Conservation (phyloP, 352 stramenopile species). For the Pythium insidiosum region DNA sequence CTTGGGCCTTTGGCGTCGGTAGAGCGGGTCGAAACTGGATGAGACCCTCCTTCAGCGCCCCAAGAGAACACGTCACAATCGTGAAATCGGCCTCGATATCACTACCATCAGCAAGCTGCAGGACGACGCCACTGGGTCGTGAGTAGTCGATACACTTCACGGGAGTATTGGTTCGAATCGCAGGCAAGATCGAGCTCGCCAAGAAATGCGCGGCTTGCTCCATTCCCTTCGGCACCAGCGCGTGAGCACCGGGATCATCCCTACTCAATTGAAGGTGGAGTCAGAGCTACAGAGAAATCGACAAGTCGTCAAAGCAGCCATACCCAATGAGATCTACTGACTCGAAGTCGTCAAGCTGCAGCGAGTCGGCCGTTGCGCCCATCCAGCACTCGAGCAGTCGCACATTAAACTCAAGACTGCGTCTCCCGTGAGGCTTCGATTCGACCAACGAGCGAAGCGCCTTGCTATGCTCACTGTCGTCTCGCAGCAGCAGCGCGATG, state of each 20-base stretch:
- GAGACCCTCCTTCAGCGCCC: slow-evolving; percentile 31
- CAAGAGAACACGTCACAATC: slow-evolving; percentile 50
- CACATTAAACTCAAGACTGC: slow-evolving; percentile 28
- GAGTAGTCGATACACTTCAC: slow-evolving; percentile 11
- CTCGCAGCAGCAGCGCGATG: slow-evolving; percentile 22
- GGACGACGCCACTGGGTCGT: slow-evolving; percentile 18
- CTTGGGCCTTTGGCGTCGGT: slow-evolving; percentile 24
- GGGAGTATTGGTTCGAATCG: slow-evolving; percentile 4
- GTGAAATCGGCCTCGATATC: slow-evolving; percentile 28
- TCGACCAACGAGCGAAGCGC: slow-evolving; percentile 1
- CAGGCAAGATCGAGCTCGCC: neutral
- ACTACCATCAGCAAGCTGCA: slow-evolving; percentile 19
- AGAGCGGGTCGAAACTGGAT: slow-evolving; percentile 44
- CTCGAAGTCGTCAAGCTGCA: slow-evolving; percentile 52
- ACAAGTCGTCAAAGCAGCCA: too few relatives aligned
- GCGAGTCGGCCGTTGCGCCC: slow-evolving; percentile 28
- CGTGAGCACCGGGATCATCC: slow-evolving; percentile 42
- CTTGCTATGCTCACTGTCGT: neutral
- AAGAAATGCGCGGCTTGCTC: slow-evolving; percentile 38
- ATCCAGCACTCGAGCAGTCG: slow-evolving; percentile 54
- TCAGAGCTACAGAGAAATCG: too few relatives aligned
- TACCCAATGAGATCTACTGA: slow-evolving; percentile 47
- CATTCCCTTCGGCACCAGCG: slow-evolving; percentile 40
- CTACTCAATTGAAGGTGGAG: too few relatives aligned
- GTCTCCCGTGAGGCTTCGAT: neutral